Evolutionary conservation across 371 early-diverging fungal species (phyloP), one percentile per base, ranked within the genome.

Genomic region (Mortierella sp.): DNA sequence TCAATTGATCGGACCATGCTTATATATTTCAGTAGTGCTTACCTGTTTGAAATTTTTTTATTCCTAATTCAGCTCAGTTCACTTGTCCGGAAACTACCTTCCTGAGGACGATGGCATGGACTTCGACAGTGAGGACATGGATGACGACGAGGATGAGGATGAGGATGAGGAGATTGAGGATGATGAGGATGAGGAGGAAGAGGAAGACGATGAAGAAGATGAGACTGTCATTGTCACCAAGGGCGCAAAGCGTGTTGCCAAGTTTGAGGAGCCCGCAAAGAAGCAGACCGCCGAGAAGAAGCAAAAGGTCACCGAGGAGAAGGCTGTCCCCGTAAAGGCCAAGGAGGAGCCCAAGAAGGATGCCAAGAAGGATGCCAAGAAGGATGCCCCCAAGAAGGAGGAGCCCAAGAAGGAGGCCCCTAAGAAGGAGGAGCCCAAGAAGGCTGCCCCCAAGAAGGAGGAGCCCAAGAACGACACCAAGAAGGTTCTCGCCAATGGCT

Each of bases 71-170:
- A 79, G 80, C 83, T 61, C 86, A 39, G 74, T 96, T 39, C 90
- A 95, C 78, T 77, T 96, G 69, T 90, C 91, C 60, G 96, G 96
- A 63, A 93, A 94, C 89, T 91, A 93, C 84, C 72, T 94, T 40
- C 86, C 80, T 66, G 75, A 64, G 39, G 87, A 88, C 14, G 87
- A 85, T 22, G 87, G 83, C 22, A 73, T 80, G 73, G 84, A 84
- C 72, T 79, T 61, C 68, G 85, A 83, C 30, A 70, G 78, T 63
- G 87, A 85, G 5, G 88, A 84, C 28, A 76, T 77, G 49, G 81
- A 87, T 35, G 84, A 66, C 12, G 78, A 81, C 59, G 86, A 83
- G 24, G 85, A 81, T 24, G 85, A 83, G 4, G 90, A 87, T 5
- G 71, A 84, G 12, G 88, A 88, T 26, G 85, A 81, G 26, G 85